Evolutionary conservation across 805 yeast genomes (phyloP).

Genomic region (Brettanomyces sp.): DNA sequence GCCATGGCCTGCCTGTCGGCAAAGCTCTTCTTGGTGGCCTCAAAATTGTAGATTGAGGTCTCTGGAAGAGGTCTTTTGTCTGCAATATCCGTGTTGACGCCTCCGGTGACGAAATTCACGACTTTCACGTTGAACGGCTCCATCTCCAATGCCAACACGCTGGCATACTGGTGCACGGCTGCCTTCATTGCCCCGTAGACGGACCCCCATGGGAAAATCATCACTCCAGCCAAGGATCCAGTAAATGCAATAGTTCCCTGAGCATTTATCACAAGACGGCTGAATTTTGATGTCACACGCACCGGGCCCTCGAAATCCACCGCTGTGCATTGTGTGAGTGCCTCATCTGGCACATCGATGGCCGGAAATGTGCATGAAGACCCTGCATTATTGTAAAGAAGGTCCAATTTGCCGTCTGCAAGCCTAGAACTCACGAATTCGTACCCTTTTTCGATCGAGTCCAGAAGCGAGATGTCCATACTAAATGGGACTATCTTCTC

Average conservation of each 20-base stretch:
- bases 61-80: slow-evolving; percentile 53
- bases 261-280: slow-evolving; percentile 36
- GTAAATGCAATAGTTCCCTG: slow-evolving; percentile 67
- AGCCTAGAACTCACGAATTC: slow-evolving; percentile 25
- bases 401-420: slow-evolving; percentile 32
- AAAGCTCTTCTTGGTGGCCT: slow-evolving; percentile 43
- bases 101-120: slow-evolving; percentile 65
- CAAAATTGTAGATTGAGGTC: slow-evolving; percentile 42
- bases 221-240: slow-evolving; percentile 59
- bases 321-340: slow-evolving; percentile 40
- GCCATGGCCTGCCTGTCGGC: slow-evolving; percentile 51
- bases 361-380: slow-evolving; percentile 60
- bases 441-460: slow-evolving; percentile 37
- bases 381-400: slow-evolving; percentile 62
- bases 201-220: slow-evolving; percentile 64
- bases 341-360: slow-evolving; percentile 46
- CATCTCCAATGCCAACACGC: slow-evolving; percentile 54
- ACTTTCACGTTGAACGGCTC: slow-evolving; percentile 67
- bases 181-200: slow-evolving; percentile 64
- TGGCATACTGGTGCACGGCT: slow-evolving; percentile 66
- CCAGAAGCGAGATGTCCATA: slow-evolving; percentile 49
- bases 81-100: slow-evolving; percentile 61
- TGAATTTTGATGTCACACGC: slow-evolving; percentile 50
- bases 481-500: slow-evolving; percentile 34
- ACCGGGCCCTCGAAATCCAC: slow-evolving; percentile 69